Evolutionary conservation across 2,329 filamentous ascomycete species (phyloP), one percentile per base, ranked within the genome.

Genomic region (Plectosphaerella plurivora): DNA sequence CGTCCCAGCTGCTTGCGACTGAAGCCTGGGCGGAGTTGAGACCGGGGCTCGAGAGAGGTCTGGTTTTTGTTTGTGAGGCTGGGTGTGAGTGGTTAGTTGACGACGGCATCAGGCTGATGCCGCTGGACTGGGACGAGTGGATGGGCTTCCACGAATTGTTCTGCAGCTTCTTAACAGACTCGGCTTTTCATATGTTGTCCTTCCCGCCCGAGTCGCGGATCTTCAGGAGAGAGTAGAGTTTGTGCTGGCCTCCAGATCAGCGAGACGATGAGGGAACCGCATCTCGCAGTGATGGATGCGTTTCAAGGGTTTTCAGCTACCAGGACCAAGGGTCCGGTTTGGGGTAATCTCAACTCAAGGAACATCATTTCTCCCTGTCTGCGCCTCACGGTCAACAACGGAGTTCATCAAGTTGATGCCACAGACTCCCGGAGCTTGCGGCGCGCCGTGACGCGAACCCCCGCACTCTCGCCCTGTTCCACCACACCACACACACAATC

Each of bases 1-100:
- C 61, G 1, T 3, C 46, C 2, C 41, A 52, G 1, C 57, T 73
- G 51, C 42, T 68, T 15, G 49, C 48, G 3, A 53, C 57, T 3
- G 46, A 49, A 11, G 44, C 9, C 7, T 46, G 44, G 44, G 10
- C 20, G 44, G 20, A 25, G 22, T 12, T 46, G 44, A 12, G 12
- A 16, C 12, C 9, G 10, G 14, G 44, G 15, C 9, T 46, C 9
- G n/a, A 16, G 20, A 20, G 14, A 4, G 20, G 20, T 16, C 44
- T 46, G 11, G 6, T 46, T 14, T 11, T 46, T 20, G 20, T 46
- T 7, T 46, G 44, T 20, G 44, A 46, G 20, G 8, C 44, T 11
- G 24, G 44, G 20, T 16, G 16, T 6, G 14, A 25, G 12, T 46
- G 44, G 44, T 12, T 46, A 7, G 11, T 20, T 4, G 44, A 46